Conservation (phyloP, 1,284 basidiomycete species). For the Irpex rosettiformis region DNA sequence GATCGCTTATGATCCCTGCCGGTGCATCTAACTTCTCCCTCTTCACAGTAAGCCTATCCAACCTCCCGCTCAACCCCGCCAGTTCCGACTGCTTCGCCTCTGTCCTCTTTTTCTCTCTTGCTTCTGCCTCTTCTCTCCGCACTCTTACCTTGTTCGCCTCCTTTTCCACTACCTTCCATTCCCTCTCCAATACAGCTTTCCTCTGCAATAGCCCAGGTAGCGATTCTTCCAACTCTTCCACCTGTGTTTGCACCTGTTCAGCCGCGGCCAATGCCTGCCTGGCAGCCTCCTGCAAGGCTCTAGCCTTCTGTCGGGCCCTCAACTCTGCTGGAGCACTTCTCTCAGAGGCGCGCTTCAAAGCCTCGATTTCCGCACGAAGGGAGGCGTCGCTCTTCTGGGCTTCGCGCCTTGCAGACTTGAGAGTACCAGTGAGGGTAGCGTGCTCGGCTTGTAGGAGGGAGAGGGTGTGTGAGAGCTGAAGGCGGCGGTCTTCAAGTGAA, state of each 20-base stretch:
- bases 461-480: slow-evolving; percentile 59
- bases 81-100: slow-evolving; percentile 41
- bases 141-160: slow-evolving; percentile 29
- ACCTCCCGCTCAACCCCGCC: slow-evolving; percentile 35
- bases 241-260: slow-evolving; percentile 50
- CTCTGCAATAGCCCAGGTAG: slow-evolving; percentile 45
- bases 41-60: slow-evolving; percentile 52
- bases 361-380: slow-evolving; percentile 72
- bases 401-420: slow-evolving; percentile 69
- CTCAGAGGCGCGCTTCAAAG: slow-evolving; percentile 68
- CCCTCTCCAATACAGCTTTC: slow-evolving; percentile 43
- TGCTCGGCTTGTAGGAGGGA: slow-evolving; percentile 54
- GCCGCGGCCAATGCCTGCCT: slow-evolving; percentile 62
- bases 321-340: slow-evolving; percentile 62
- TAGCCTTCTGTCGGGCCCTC: slow-evolving; percentile 68
- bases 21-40: slow-evolving; percentile 54
- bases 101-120: slow-evolving; percentile 39
- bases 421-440: slow-evolving; percentile 50
- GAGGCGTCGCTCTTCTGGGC: slow-evolving; percentile 72
- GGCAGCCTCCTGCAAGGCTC: slow-evolving; percentile 73
- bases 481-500: slow-evolving; percentile 56
- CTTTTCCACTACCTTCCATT: slow-evolving; percentile 38
- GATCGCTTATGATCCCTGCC: slow-evolving; percentile 33
- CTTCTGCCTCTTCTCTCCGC: slow-evolving; percentile 36
- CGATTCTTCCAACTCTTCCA: slow-evolving; percentile 46